A percentile compares a stretch with the other conserved stretches of the same genome.
Evolutionary conservation across 805 yeast genomes (phyloP).

Genomic region (Komagataella ulmi): DNA sequence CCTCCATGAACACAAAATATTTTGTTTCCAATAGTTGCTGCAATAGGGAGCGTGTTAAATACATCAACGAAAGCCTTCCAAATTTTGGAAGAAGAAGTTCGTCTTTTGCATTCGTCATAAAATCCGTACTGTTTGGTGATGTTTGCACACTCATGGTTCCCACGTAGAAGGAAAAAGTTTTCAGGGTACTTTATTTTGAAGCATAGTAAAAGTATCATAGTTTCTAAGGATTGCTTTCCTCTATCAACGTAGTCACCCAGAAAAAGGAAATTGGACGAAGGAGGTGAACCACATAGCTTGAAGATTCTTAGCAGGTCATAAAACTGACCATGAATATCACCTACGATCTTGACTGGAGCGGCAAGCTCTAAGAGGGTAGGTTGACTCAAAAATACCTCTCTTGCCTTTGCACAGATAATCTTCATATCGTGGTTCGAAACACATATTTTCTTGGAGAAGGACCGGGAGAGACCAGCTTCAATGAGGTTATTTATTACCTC

Average conservation of each 20-base stretch:
- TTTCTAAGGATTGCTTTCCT: conserved; percentile 44
- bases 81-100: conserved; percentile 25
- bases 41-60: conserved; percentile 44
- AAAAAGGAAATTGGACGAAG: conserved; percentile 39
- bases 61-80: conserved; percentile 44
- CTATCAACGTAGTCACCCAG: conserved; percentile 50
- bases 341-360: conserved; percentile 75
- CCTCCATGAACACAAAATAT: conserved; percentile 61
- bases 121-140: conserved; percentile 48
- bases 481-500: conserved; percentile 47
- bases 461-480: conserved; percentile 31
- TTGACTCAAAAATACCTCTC: conserved; percentile 48
- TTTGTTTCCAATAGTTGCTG: conserved; percentile 47
- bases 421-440: conserved; percentile 41
- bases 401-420: conserved; percentile 39
- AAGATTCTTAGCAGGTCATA: conserved; percentile 39
- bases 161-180: conserved; percentile 45
- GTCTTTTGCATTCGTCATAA: conserved; percentile 46
- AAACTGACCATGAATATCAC: conserved; percentile 69
- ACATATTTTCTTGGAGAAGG: conserved; percentile 32
- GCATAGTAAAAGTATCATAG: conserved; percentile 35
- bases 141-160: conserved; percentile 46
- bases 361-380: conserved; percentile 54
- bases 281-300: conserved; percentile 48
- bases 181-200: conserved; percentile 47